Evolutionary conservation across 1,139 yeast genomes (phyloP), one percentile per base, ranked within the genome.

Genomic region (Debaryomyces fabryi): DNA sequence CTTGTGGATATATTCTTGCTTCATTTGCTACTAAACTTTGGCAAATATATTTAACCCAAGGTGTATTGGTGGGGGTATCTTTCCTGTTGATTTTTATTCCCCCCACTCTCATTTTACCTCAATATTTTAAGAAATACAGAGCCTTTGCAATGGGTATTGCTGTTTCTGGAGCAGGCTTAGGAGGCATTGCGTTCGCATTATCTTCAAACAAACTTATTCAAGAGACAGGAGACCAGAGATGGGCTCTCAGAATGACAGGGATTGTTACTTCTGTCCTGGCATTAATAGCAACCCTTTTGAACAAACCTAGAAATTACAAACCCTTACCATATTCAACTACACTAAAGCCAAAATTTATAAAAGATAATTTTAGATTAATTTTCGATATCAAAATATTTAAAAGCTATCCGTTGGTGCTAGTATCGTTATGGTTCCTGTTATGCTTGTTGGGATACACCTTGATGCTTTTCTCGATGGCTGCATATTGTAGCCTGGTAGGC

Each of bases 21-120:
- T 83, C 90, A 0, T 84, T 81, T 58, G 76, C 90, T 2, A 82
- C 79, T 0, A 65, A 72, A 44, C 62, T 82, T 37, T 82, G 88
- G 83, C 88, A 86, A 50, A 65, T 86, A n/a, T 83, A 80, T 58
- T 64, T 85, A 39, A 80, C 88, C 12, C 92, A 86, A 63, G 95
- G 95, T 7, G 67, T 86, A 1, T 56, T 85, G 46, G 76, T 83
- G 41, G 90, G 92, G 0, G 53, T 82, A 8, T 82, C 88, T 0
- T 83, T 82, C 52, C 77, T 84, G 0, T 64, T 86, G 37, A 67
- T 84, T 15, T 85, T 79, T 52, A 77, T 83, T 9, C 90, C 92
- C 0, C 80, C 79, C 30, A 69, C 85, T 2, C 65, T 79, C 42
- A 69, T 83, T 3, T 57, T 85, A 30, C 87, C 89, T 0, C 81